phyloP scores from a whole-genome alignment of 2,329 filamentous ascomycete species.

The Ophiosphaerella korrae region DNA sequence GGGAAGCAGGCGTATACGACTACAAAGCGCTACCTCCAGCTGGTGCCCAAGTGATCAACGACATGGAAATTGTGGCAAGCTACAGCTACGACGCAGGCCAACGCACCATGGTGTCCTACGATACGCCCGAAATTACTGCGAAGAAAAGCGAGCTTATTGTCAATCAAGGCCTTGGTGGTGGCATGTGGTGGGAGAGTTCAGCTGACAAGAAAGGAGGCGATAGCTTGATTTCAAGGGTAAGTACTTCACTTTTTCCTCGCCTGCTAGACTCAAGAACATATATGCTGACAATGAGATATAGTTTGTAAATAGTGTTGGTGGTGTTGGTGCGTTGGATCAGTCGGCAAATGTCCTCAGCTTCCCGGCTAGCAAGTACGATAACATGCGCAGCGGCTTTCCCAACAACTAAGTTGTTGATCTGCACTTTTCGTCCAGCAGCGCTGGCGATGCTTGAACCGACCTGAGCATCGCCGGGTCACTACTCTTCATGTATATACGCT shows the following conservation, averaged over 20 bases:
- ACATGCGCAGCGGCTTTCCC: constrained; percentile 52
- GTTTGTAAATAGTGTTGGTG: constrained; percentile 63
- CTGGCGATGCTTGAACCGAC: too few species aligned
- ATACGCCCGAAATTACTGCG: constrained; percentile 39
- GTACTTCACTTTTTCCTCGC: constrained; percentile 13
- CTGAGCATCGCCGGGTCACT: too few species aligned
- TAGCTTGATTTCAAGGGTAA: constrained; percentile 40
- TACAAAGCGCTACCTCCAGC: constrained; percentile 42
- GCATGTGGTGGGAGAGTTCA: constrained; percentile 48
- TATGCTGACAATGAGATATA: constrained; percentile 15
- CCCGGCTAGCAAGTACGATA: constrained; percentile 72
- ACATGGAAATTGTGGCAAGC: constrained; percentile 30
- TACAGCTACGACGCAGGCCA: constrained; percentile 37
- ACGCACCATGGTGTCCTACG: constrained; percentile 39
- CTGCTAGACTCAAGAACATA: background rate
- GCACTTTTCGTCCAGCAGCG: too few species aligned
- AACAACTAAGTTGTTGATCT: constrained; percentile 15
- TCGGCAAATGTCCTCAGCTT: constrained; percentile 66
- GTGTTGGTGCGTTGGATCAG: constrained; percentile 56
- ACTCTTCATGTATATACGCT: too few species aligned
- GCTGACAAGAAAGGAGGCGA: constrained; percentile 38
- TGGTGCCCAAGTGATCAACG: constrained; percentile 29
- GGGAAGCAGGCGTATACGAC: constrained; percentile 45
- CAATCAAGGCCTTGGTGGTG: constrained; percentile 39
- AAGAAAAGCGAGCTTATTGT: constrained; percentile 36